A percentile compares a stretch with the other conserved stretches of the same genome.
These are phyloP conservation scores for Cercospora sesami DNA, from an alignment of 2,329 filamentous ascomycete genomes.

Conservation along the genomic window DNA sequence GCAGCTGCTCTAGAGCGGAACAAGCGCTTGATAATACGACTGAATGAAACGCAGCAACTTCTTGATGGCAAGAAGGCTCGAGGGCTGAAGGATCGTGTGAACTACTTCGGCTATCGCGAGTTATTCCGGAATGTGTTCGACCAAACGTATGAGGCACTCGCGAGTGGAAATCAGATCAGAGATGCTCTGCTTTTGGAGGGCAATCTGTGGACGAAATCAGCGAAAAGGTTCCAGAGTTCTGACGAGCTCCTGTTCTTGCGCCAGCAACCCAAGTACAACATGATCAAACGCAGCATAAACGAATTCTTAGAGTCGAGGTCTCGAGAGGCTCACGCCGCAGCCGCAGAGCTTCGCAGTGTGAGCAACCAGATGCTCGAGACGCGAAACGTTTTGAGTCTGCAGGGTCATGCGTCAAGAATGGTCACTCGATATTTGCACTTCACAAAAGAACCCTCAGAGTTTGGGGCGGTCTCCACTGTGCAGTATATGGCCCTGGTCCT, in stretches of 20 bases:
- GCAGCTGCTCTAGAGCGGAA: not conserved
- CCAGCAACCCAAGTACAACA: constrained; percentile 19
- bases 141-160: not conserved
- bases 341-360: not conserved
- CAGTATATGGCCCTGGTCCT: constrained; percentile 13
- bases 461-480: not conserved
- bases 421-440: constrained; percentile 24
- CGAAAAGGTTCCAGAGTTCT: constrained; percentile 5
- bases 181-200: constrained; percentile 5
- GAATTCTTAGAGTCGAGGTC: constrained; percentile 19
- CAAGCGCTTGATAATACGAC: not conserved
- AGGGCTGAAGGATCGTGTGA: constrained; percentile 12
- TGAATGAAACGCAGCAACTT: constrained; percentile 1
- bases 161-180: not conserved
- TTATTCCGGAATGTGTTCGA: constrained; percentile 15
- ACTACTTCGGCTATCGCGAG: constrained; percentile 21
- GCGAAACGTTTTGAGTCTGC: not conserved
- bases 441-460: constrained; percentile 12
- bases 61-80: constrained; percentile 10
- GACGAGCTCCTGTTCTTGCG: constrained; percentile 20
- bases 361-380: constrained; percentile 2
- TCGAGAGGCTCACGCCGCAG: constrained; percentile 14
- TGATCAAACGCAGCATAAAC: constrained; percentile 15
- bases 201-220: constrained; percentile 18
- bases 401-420: constrained; percentile 18